phyloP scores from a whole-genome alignment of 2,329 filamentous ascomycete genomes.

The Aspergillus intermedius region DNA sequence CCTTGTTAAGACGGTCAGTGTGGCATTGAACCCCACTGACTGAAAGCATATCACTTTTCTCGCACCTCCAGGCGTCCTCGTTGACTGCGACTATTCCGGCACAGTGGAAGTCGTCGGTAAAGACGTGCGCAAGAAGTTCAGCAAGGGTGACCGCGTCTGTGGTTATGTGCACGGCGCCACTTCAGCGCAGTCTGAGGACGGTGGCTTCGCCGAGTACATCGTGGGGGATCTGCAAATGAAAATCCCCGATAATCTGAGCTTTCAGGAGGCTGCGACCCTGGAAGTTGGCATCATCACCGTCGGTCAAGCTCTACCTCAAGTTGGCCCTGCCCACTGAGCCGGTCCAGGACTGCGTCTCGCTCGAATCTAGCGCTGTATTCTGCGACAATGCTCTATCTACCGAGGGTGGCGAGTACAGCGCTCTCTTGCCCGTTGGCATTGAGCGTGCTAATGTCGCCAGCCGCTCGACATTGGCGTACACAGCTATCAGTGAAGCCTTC shows the following conservation, averaged over 20 bases:
- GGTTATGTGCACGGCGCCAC: slow-evolving; percentile 46
- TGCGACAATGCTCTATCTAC: slow-evolving; percentile 29
- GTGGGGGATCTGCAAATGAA: slow-evolving; percentile 43
- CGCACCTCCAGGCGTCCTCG: slow-evolving; percentile 31
- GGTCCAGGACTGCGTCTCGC: slow-evolving; percentile 32
- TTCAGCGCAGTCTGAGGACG: slow-evolving; percentile 39
- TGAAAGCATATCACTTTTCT: slow-evolving; percentile 45
- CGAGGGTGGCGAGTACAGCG: slow-evolving; percentile 24
- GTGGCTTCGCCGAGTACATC: slow-evolving; percentile 50
- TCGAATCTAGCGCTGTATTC: slow-evolving; percentile 20
- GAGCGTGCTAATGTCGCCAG: slow-evolving; percentile 26
- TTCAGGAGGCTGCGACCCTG: slow-evolving; percentile 49
- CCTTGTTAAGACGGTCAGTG: slow-evolving; percentile 46
- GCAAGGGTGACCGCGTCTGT: slow-evolving; percentile 48
- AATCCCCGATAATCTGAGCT: slow-evolving; percentile 43
- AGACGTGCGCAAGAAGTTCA: slow-evolving; percentile 42
- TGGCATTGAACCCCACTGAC: slow-evolving; percentile 53
- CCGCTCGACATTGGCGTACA: slow-evolving; percentile 27
- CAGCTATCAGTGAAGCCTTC: slow-evolving; percentile 27
- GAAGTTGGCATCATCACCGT: slow-evolving; percentile 48
- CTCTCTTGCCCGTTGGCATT: slow-evolving; percentile 18
- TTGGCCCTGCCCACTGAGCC: slow-evolving; percentile 24
- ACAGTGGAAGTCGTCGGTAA: slow-evolving; percentile 47
- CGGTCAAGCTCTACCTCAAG: slow-evolving; percentile 39
- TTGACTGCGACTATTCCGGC: slow-evolving; percentile 51